Percentiles rank a stretch among this genome's conserved stretches.
Evolutionary conservation across 257 asterid species (phyloP).

Genomic region (Verbena officinalis): DNA sequence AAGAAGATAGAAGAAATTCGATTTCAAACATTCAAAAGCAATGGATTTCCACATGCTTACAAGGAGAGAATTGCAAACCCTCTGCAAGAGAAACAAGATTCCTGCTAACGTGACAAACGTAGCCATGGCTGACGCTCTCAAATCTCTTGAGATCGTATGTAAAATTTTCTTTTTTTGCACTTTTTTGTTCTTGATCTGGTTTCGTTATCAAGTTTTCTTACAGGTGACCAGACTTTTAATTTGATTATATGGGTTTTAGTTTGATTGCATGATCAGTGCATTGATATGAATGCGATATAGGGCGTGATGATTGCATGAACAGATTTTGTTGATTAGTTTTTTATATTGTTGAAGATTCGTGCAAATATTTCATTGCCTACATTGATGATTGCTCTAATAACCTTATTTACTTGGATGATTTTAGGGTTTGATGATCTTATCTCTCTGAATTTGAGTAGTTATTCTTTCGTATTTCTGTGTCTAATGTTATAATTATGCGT

Average conservation of each 20-base stretch:
- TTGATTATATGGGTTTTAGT: neutral
- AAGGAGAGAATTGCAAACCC: slow-evolving; percentile 73
- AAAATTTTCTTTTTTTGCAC: neutral
- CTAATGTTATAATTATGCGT: neutral
- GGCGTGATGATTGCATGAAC: neutral
- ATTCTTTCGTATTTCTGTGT: neutral
- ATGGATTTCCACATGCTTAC: slow-evolving; percentile 67
- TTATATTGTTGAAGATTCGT: slow-evolving; percentile 3
- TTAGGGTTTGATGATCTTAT: neutral
- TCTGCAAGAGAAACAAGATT: slow-evolving; percentile 76
- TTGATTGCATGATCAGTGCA: neutral
- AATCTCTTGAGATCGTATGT: slow-evolving; percentile 59
- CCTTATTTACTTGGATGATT: neutral
- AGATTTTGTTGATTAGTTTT: neutral
- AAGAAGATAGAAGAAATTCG: neutral
- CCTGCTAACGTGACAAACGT: slow-evolving; percentile 68
- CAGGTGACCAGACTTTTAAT: neutral
- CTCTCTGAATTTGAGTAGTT: neutral
- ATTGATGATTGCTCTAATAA: neutral
- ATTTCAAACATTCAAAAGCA: neutral
- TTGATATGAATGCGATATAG: neutral
- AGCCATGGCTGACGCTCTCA: slow-evolving; percentile 69
- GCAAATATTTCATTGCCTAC: neutral
- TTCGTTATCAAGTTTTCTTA: neutral
- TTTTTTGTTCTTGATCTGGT: neutral